phyloP scores from a whole-genome alignment of 2,329 filamentous ascomycete genomes.

The Colletotrichum tropicicola region DNA sequence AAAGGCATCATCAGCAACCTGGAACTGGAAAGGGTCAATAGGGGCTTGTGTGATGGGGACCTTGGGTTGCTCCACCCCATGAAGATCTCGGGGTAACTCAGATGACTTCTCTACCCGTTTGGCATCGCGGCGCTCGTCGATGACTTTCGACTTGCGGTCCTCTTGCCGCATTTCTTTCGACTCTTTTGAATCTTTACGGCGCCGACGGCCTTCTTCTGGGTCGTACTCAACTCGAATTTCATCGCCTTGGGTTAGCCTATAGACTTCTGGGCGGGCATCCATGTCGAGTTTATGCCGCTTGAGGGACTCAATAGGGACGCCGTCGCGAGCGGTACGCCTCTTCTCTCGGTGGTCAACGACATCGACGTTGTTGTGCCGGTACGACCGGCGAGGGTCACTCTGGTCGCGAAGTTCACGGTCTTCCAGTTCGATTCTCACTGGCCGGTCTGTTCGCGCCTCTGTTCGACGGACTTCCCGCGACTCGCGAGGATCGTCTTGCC shows the following conservation, averaged over 20 bases:
- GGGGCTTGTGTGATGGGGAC: constrained; percentile 37
- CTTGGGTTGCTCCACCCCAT: constrained; percentile 30
- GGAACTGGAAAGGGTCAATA: constrained; percentile 68
- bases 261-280: constrained; percentile 19
- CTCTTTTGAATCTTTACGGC: constrained; percentile 34
- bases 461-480: constrained; percentile 37
- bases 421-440: constrained; percentile 26
- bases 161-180: too few relatives aligned
- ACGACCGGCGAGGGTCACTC: constrained; percentile 33
- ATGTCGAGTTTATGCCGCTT: neutral
- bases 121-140: constrained; percentile 32
- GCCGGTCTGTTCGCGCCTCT: constrained; percentile 36
- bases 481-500: constrained; percentile 32
- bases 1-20: constrained; percentile 63
- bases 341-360: constrained; percentile 34
- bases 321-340: constrained; percentile 38
- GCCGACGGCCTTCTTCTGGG: constrained; percentile 19
- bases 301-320: constrained; percentile 35
- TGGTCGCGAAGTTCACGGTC: constrained; percentile 43
- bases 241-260: constrained; percentile 26
- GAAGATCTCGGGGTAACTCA: constrained; percentile 18
- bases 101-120: constrained; percentile 38
- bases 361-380: constrained; percentile 30
- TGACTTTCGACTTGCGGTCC: constrained; percentile 16
- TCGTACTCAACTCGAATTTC: constrained; percentile 31